These are phyloP conservation scores for Penicillium sp. DNA, from an alignment of 2,329 filamentous ascomycete genomes.

Conservation along the genomic window DNA sequence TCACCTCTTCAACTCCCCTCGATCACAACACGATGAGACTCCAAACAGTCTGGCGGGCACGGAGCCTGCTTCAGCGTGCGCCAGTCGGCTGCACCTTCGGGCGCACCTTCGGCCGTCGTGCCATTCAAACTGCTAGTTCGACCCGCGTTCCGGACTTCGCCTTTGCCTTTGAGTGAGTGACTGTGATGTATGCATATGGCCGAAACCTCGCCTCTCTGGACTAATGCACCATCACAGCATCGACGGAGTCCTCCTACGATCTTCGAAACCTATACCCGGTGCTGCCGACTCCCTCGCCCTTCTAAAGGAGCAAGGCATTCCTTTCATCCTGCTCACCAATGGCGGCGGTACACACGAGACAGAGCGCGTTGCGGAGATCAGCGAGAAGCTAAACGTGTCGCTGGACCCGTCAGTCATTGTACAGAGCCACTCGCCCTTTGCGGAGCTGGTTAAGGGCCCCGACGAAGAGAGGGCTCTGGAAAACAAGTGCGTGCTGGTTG, in stretches of 20 bases:
- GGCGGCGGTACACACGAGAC: slow-evolving; percentile 83
- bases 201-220: slow-evolving; percentile 3
- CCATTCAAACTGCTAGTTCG: slow-evolving; percentile 31
- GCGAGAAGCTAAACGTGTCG: slow-evolving; percentile 61
- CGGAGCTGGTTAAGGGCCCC: slow-evolving; percentile 63
- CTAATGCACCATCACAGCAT: slow-evolving; percentile 55
- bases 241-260: slow-evolving; percentile 90
- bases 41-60: slow-evolving; percentile 25
- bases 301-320: slow-evolving; percentile 72
- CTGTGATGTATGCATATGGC: slow-evolving; percentile 3
- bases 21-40: slow-evolving; percentile 24
- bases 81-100: slow-evolving; percentile 18
- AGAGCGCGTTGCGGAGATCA: slow-evolving; percentile 69
- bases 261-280: slow-evolving; percentile 72
- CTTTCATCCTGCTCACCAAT: slow-evolving; percentile 94
- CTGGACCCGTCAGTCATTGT: slow-evolving; percentile 71
- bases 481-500: slow-evolving; percentile 70
- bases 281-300: slow-evolving; percentile 71
- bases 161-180: slow-evolving; percentile 47
- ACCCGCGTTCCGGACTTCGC: slow-evolving; percentile 41
- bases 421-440: slow-evolving; percentile 88
- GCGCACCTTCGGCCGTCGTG: slow-evolving; percentile 20
- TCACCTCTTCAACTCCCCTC: neutral
- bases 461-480: slow-evolving; percentile 53
- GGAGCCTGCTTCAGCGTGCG: slow-evolving; percentile 28